These are phyloP conservation scores for Colletotrichum sp. DNA, from an alignment of 2,329 filamentous ascomycete genomes.

Conservation along the genomic window DNA sequence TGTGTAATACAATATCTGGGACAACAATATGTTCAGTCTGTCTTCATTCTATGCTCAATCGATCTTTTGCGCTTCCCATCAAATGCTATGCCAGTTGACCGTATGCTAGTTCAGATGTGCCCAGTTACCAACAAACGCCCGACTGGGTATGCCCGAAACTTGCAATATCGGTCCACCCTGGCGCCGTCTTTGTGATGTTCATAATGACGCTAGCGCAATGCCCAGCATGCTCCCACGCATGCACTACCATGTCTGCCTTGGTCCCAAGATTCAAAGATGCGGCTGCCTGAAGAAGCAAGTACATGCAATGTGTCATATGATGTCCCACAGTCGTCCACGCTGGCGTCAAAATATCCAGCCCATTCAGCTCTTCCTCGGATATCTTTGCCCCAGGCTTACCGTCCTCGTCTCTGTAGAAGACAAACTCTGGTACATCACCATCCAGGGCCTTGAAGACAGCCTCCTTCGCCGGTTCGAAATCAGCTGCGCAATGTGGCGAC, in stretches of 20 bases:
- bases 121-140: not conserved
- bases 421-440: not conserved
- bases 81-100: not conserved
- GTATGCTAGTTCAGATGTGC: too few species aligned
- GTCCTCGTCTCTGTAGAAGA: not conserved
- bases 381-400: not conserved
- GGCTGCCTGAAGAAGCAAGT: not conserved
- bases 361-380: not conserved
- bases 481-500: not conserved
- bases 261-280: not conserved
- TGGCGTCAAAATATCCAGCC: not conserved
- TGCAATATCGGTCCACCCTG: not conserved
- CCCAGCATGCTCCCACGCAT: not conserved
- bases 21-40: fast-evolving
- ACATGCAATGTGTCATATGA: slow-evolving; percentile 4
- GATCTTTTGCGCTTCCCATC: not conserved
- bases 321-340: not conserved
- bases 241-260: slow-evolving; percentile 7
- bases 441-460: not conserved
- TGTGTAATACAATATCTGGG: not conserved
- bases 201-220: slow-evolving; percentile 1
- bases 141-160: slow-evolving; percentile 3
- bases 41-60: not conserved
- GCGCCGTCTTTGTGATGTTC: not conserved
- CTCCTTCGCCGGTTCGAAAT: not conserved